Evolutionary conservation across 805 yeast species (phyloP).

Genomic region (Metschnikowia henanensis): DNA sequence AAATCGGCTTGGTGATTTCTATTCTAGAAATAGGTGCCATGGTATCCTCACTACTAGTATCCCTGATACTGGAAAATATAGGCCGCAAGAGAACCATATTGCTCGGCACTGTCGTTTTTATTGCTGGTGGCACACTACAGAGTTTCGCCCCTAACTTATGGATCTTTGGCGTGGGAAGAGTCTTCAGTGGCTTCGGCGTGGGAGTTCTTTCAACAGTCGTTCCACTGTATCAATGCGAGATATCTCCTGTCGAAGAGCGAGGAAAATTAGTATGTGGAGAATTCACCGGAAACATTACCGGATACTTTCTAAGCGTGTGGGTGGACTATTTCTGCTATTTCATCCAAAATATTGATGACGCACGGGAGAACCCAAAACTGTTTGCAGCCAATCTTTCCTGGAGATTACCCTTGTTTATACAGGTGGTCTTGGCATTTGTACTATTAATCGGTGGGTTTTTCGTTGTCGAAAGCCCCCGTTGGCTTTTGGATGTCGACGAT

Average conservation of each 20-base stretch:
- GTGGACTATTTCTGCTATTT: slow-evolving; percentile 76
- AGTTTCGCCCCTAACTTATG: slow-evolving; percentile 49
- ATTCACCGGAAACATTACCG: slow-evolving; percentile 82
- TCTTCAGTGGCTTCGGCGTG: slow-evolving; percentile 82
- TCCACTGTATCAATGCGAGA: slow-evolving; percentile 86
- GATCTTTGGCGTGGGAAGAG: slow-evolving; percentile 69
- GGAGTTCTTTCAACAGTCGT: slow-evolving; percentile 83
- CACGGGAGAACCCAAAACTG: slow-evolving; percentile 33
- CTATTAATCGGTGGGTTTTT: slow-evolving; percentile 73
- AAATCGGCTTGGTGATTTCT: slow-evolving; percentile 20
- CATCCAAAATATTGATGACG: slow-evolving; percentile 51
- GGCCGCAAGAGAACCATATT: slow-evolving; percentile 22
- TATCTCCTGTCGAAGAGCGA: slow-evolving; percentile 82
- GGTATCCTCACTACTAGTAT: slow-evolving; percentile 20
- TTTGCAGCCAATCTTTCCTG: slow-evolving; percentile 53
- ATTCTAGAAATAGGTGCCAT: slow-evolving; percentile 23
- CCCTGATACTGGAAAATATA: slow-evolving; percentile 16
- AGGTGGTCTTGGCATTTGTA: slow-evolving; percentile 69
- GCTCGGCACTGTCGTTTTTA: slow-evolving; percentile 19
- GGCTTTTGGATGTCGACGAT: no score
- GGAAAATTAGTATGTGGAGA: slow-evolving; percentile 86
- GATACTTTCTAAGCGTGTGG: slow-evolving; percentile 85
- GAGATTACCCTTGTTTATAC: slow-evolving; percentile 78
- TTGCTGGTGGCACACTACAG: slow-evolving; percentile 20
- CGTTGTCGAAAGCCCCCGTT: slow-evolving; percentile 86